Evolutionary conservation across 352 stramenopile species (phyloP).

Genomic region (Globisporangium mamillatum): DNA sequence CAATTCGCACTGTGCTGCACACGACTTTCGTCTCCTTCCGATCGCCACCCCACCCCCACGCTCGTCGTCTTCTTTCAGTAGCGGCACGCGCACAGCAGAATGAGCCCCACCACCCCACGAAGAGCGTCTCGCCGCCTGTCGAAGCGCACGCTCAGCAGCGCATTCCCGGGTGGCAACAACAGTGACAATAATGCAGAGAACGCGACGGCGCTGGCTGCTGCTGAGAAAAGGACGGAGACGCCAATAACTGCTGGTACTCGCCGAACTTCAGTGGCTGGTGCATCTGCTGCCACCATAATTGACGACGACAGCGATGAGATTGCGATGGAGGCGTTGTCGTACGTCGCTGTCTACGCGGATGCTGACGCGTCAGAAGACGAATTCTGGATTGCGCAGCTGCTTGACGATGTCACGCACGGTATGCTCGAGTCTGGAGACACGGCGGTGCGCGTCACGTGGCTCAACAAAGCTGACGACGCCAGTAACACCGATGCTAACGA

Average conservation of each 20-base stretch:
- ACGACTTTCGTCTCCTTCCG: background rate
- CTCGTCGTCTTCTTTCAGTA: background rate
- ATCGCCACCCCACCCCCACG: background rate
- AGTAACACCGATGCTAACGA: background rate
- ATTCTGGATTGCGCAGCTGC: conserved; percentile 73
- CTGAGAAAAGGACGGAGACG: background rate
- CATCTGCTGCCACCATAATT: background rate
- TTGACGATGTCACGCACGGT: conserved; percentile 72
- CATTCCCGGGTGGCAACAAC: background rate
- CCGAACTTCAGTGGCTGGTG: background rate
- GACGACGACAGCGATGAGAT: conserved; percentile 26
- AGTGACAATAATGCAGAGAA: background rate
- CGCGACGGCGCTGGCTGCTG: too few species aligned
- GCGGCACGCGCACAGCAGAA: background rate
- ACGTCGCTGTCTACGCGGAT: conserved; percentile 41
- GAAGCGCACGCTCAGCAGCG: conserved; percentile 8
- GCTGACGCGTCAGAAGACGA: conserved; percentile 17
- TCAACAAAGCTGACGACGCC: conserved; percentile 25
- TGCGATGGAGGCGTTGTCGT: conserved; percentile 51
- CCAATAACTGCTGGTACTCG: background rate
- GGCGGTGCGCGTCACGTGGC: conserved; percentile 56
- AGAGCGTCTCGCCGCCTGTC: background rate
- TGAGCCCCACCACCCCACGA: background rate
- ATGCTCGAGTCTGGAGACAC: conserved; percentile 55
- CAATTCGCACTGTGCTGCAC: background rate